Evolutionary conservation across 768 basidiomycete species (phyloP).

Genomic region (Agaricus bisporus): DNA sequence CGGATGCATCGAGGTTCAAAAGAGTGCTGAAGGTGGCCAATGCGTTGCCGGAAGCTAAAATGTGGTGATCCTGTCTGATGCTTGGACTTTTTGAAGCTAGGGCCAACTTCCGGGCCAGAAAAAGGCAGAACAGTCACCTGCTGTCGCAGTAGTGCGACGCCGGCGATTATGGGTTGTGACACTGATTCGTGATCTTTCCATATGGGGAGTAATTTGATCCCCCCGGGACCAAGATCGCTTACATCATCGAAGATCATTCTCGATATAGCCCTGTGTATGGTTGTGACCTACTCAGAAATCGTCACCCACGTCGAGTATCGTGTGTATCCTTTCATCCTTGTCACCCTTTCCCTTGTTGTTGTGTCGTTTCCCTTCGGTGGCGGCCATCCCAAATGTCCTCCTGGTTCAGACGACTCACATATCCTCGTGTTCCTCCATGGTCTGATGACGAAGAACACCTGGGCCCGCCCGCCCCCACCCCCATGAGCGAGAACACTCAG

Average conservation of each 20-base stretch:
- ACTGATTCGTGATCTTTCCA: conserved; percentile 2
- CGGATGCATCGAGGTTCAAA: not conserved
- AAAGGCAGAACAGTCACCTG: not conserved
- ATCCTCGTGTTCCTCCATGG: conserved; percentile 13
- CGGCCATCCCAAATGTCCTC: conserved; percentile 16
- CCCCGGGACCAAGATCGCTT: conserved; percentile 2
- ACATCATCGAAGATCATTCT: conserved; percentile 6
- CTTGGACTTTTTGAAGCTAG: not conserved
- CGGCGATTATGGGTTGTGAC: conserved; percentile 1
- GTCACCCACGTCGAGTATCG: conserved; percentile 8
- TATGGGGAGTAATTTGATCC: not conserved
- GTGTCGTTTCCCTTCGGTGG: conserved; percentile 1
- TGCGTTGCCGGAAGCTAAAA: not conserved
- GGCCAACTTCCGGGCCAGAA: conserved; percentile 6
- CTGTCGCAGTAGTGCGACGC: not conserved
- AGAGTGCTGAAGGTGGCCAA: not conserved
- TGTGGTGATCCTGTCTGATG: conserved; percentile 2
- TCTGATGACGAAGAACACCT: conserved; percentile 11
- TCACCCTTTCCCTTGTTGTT: not conserved
- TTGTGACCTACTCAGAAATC: conserved; percentile 6
- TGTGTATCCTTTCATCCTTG: conserved; percentile 10
- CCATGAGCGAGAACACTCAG: conserved; percentile 13
- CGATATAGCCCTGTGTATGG: conserved; percentile 9
- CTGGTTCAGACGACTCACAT: conserved; percentile 17
- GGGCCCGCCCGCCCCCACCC: conserved; percentile 9